phyloP scores from a whole-genome alignment of 225 moss, liverwort and hornwort genomes.

The Neckera pumila region DNA sequence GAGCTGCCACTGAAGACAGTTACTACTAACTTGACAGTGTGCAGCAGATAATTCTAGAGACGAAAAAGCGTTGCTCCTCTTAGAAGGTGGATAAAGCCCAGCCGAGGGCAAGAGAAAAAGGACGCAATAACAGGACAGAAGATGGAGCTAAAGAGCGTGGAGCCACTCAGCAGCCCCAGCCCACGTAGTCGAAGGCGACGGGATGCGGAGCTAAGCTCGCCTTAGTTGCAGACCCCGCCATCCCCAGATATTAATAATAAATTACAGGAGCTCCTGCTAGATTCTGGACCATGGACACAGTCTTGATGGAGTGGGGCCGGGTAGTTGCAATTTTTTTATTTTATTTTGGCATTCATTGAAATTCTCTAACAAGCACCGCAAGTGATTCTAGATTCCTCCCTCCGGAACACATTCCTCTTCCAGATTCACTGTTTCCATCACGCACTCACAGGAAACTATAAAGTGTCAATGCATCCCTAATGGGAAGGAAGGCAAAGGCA shows the following conservation, averaged over 20 bases:
- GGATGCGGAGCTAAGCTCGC: neutral
- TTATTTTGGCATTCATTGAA: neutral
- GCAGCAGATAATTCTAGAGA: neutral
- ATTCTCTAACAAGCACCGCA: neutral
- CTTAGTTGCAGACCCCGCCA: neutral
- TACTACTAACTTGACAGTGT: neutral
- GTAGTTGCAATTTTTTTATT: neutral
- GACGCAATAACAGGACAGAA: neutral
- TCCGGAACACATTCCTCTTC: neutral
- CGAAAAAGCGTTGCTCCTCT: neutral
- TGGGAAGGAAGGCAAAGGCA: neutral
- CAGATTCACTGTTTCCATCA: neutral
- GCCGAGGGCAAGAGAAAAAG: neutral
- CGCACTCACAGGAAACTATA: neutral
- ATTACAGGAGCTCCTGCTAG: neutral
- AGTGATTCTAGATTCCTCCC: neutral
- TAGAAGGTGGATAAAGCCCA: neutral
- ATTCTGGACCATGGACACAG: neutral
- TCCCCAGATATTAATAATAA: neutral
- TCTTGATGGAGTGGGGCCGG: neutral
- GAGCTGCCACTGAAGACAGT: neutral
- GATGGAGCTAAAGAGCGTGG: neutral
- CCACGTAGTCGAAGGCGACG: neutral
- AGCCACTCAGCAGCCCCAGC: neutral
- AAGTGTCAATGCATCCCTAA: no score